phyloP scores from a whole-genome alignment of 1,139 yeast species.

The Lodderomyces metapsilosis region DNA sequence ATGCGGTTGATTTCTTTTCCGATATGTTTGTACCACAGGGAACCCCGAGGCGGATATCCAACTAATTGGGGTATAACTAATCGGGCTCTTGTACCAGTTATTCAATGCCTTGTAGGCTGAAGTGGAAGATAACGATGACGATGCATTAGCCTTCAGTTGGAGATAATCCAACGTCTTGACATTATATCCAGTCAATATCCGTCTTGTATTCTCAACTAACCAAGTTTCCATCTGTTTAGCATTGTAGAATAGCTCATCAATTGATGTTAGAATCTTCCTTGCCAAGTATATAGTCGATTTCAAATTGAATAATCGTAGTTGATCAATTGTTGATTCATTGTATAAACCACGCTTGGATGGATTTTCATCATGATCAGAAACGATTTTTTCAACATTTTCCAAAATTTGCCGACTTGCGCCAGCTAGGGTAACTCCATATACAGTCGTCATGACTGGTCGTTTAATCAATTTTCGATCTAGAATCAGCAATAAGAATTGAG shows the following conservation, averaged over 20 bases:
- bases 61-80: slow-evolving; percentile 31
- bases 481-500: slow-evolving; percentile 19
- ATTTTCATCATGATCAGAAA: slow-evolving; percentile 18
- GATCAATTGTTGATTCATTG: slow-evolving; percentile 4
- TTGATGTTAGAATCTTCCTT: slow-evolving; percentile 27
- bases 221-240: slow-evolving; percentile 38
- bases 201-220: slow-evolving; percentile 30
- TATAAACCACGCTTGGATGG: slow-evolving; percentile 6
- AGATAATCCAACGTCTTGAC: slow-evolving; percentile 17
- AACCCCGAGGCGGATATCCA: slow-evolving; percentile 46
- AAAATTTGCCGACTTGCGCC: slow-evolving; percentile 39
- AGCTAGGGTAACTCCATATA: slow-evolving; percentile 42
- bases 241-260: slow-evolving; percentile 33
- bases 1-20: slow-evolving; percentile 16
- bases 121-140: not conserved
- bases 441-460: slow-evolving; percentile 49
- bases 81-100: slow-evolving; percentile 7
- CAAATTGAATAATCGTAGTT: slow-evolving; percentile 4
- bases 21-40: slow-evolving; percentile 42
- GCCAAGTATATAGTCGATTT: slow-evolving; percentile 26
- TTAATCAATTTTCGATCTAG: slow-evolving; percentile 37
- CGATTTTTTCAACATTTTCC: slow-evolving; percentile 23
- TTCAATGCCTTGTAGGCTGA: slow-evolving; percentile 2
- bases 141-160: not conserved
- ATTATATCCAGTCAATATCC: slow-evolving; percentile 32